These are phyloP conservation scores for Calonectria fujianensis DNA, from an alignment of 2,329 filamentous ascomycete species.

Conservation along the genomic window DNA sequence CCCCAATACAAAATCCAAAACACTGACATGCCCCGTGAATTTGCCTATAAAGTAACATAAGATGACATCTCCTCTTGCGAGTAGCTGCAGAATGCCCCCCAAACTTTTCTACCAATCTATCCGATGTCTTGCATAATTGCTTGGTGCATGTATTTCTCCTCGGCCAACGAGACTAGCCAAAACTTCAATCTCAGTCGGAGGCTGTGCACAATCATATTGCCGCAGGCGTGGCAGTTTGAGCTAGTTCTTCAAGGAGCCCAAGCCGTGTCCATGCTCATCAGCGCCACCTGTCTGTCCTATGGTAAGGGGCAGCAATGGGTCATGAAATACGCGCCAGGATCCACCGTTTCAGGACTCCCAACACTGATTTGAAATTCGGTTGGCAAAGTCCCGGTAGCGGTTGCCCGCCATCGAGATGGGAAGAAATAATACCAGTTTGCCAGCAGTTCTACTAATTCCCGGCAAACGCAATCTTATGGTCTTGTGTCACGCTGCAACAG, in stretches of 20 bases:
- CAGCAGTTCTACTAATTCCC: neutral
- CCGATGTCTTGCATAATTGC: neutral
- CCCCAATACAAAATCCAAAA: neutral
- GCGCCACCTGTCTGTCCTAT: neutral
- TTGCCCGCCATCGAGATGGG: neutral
- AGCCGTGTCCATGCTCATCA: neutral
- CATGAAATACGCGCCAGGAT: neutral
- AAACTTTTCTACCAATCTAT: neutral
- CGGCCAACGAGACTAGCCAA: neutral
- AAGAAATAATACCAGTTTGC: too few relatives aligned
- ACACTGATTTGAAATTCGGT: neutral
- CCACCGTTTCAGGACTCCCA: neutral
- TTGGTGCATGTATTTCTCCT: neutral
- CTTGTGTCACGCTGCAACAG: neutral
- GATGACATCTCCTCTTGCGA: neutral
- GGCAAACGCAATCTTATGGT: neutral
- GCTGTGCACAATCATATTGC: neutral
- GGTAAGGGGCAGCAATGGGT: neutral
- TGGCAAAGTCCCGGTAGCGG: neutral
- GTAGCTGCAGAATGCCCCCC: neutral
- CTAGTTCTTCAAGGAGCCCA: neutral
- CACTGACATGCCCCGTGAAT: neutral
- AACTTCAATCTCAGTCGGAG: neutral
- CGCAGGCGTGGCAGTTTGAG: neutral
- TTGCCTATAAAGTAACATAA: neutral